Evolutionary conservation across 148 eudicot genomes (phyloP), one percentile per base, ranked within the genome.

Genomic region (Oxyria digyna): DNA sequence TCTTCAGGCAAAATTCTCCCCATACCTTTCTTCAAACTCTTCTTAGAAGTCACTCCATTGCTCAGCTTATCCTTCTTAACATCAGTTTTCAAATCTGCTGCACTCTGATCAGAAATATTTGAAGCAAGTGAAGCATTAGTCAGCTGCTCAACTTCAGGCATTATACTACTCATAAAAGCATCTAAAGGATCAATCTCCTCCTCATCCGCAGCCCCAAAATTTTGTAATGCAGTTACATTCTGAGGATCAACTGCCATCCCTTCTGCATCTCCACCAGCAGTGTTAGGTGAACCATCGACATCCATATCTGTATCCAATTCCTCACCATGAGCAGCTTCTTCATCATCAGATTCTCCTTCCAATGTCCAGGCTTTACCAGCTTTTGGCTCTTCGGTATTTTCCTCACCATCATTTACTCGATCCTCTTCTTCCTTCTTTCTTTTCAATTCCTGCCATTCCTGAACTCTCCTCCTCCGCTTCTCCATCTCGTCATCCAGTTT

Each of bases 401-500:
- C 79, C 20, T 78, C 85, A 31, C 89, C 96, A 20, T 74, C 81
- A 67, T 81, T 82, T 49, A 79, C 79, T 64, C 83, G 78, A 66
- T 81, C 87, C 17, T 85, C 77, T 83, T 89, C 89, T 84, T 89
- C 96, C 68, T 62, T 20, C 48, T 49, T 17, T 57, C 74, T 82
- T 86, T 80, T 78, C 59, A 85, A 57, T 46, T 89, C 96, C 69
- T 87, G 91, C 96, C 96, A 89, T 78, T 89, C 96, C 73, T 89
- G 91, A 71, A 89, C 96, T 74, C 96, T 87, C 77, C 91, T 89
- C 77, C 96, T 80, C 46, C 91, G 73, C 73, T 89, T 89, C 72
- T 89, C 96, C 96, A 89, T 89, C 81, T 89, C 96, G 26, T 89
- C 96, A 68, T 87, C 96, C 78, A 89, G 70, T 67, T 82, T 85